These are phyloP conservation scores for Posidonia australis DNA, from an alignment of 106 monocot species.

Conservation along the genomic window DNA sequence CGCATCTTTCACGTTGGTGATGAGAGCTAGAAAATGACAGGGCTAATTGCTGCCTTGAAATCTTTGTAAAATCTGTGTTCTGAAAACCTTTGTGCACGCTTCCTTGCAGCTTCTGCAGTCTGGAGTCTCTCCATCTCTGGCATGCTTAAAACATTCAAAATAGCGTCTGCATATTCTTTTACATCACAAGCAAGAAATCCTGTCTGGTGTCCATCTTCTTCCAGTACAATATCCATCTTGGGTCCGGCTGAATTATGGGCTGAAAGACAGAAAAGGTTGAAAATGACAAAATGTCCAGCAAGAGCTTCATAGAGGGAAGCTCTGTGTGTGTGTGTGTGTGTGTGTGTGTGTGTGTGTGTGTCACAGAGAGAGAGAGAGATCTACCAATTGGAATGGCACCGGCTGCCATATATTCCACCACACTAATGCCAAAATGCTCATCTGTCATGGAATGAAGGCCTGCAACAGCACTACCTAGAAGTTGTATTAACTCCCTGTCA, in stretches of 20 bases:
- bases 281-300: background rate
- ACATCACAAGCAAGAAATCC: conserved; percentile 63
- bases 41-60: conserved; percentile 53
- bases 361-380: too few relatives aligned
- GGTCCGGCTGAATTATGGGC: conserved; percentile 92
- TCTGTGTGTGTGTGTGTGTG: too few relatives aligned
- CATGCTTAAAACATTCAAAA: conserved; percentile 62
- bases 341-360: too few relatives aligned
- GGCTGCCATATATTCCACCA: conserved; percentile 95
- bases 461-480: conserved; percentile 69
- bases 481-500: conserved; percentile 62
- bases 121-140: conserved; percentile 54
- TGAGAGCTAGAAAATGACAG: conserved; percentile 14
- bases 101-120: conserved; percentile 64
- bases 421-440: conserved; percentile 95
- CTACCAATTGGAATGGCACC: conserved; percentile 83
- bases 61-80: conserved; percentile 47
- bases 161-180: conserved; percentile 77
- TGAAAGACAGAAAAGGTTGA: conserved; percentile 9
- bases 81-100: conserved; percentile 65
- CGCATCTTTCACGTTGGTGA: background rate
- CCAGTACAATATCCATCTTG: conserved; percentile 72
- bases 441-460: conserved; percentile 96
- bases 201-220: conserved; percentile 56
- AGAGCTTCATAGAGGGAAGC: background rate